Evolutionary conservation across 1,139 yeast species (phyloP), one percentile per base, ranked within the genome.

Genomic region (Saccharomyces hybrid): DNA sequence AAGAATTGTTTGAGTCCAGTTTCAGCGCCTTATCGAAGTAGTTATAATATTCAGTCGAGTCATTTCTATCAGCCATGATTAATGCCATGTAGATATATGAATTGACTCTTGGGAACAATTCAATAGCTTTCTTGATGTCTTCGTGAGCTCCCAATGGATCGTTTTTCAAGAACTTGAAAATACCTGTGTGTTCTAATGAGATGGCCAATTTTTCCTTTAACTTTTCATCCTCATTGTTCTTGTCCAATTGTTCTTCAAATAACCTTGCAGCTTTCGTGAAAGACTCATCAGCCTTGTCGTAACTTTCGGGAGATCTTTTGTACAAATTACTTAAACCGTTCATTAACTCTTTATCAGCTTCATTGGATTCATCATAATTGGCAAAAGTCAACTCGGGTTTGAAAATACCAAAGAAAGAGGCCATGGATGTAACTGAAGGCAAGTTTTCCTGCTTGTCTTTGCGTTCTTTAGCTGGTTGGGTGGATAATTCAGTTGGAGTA

Each of bases 401-500:
- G 56, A 74, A 73, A 42, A 76, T 91, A 61, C 89, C 88, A 66
- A 91, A 84, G 77, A 89, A 91, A 1, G 97, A 85, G 51, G 89
- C 81, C 66, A 89, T 77, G 59, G 95, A 85, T 42, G 95, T 83
- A 53, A 95, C 84, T 32, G 96, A 85, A 53, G 98, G 98, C 69
- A 93, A 79, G 54, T 75, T 77, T 57, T 47, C 44, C 11, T 47
- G 42, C 26, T 41, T 47, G n/a, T 46, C 79, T 79, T 52, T 52
- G 32, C 31, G 51, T 49, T 48, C 57, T 42, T 51, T 59, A 20
- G 26, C 25, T 38, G 44, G 25, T 38, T 38, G 44, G 2, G 44
- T 38, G 5, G 44, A 38, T 38, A 38, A 20, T 20, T 38, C 44
- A 9, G 44, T 20, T 38, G 44, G 44, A 4, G 25, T 38, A 20